phyloP scores from a whole-genome alignment of 2,329 filamentous ascomycete species.

The Bimuria novae-zelandiae region DNA sequence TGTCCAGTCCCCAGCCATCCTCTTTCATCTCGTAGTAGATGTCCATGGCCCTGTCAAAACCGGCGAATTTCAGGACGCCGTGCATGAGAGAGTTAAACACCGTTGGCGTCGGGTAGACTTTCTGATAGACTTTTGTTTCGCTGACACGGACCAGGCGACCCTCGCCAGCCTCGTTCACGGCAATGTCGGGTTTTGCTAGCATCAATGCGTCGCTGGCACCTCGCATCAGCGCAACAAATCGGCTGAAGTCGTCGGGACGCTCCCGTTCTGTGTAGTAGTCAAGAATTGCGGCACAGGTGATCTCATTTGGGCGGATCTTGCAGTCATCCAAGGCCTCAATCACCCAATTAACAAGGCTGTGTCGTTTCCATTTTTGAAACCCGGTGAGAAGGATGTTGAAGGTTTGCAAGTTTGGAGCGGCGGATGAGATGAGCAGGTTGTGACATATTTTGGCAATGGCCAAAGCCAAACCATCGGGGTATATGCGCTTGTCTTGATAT shows the following conservation, averaged over 20 bases:
- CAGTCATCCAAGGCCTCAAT: constrained; percentile 40
- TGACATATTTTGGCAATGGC: constrained; percentile 54
- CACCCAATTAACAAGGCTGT: constrained; percentile 31
- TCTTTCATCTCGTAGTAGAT: constrained; percentile 49
- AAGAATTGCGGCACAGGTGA: constrained; percentile 48
- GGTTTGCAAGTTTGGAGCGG: constrained; percentile 68
- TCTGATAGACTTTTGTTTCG: constrained; percentile 46
- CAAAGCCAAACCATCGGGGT: constrained; percentile 7
- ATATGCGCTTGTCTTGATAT: constrained; percentile 7
- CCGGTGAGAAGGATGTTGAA: constrained; percentile 73
- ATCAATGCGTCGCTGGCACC: constrained; percentile 46
- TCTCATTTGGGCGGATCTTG: constrained; percentile 53
- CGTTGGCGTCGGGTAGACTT: constrained; percentile 50
- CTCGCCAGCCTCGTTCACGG: constrained; percentile 38
- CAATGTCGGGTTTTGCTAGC: constrained; percentile 46
- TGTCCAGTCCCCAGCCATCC: constrained; percentile 53
- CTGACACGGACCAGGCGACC: constrained; percentile 31
- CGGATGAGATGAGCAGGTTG: constrained; percentile 67
- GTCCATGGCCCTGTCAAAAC: constrained; percentile 50
- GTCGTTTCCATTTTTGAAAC: constrained; percentile 51
- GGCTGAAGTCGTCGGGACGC: constrained; percentile 40
- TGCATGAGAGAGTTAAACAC: constrained; percentile 50
- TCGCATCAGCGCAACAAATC: constrained; percentile 49
- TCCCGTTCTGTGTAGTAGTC: constrained; percentile 44
- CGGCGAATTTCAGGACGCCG: constrained; percentile 51